Evolutionary conservation across 345 rosid species (phyloP), one percentile per base, ranked within the genome.

Genomic region (Lepidium aucheri): DNA sequence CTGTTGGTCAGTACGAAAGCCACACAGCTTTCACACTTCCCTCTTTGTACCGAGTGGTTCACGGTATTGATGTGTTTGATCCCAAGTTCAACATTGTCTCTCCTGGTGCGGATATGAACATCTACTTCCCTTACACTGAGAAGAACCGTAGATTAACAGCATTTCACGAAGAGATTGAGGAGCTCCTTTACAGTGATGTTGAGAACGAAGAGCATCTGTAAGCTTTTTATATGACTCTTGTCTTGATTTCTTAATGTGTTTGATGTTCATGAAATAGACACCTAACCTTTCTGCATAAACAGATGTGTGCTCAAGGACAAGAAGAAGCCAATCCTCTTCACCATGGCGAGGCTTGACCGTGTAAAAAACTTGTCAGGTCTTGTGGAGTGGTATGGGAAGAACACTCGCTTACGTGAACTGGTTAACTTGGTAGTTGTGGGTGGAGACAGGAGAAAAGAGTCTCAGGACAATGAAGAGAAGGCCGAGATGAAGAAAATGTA

Each of bases 341-440:
- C 96, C 28, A 91, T 91, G 97, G 96, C 96, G 15, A 82, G 97
- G 81, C 81, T 91, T 65, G 96, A 91, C 74, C 85, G 94, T 28
- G 96, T 91, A 0, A 91, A 91, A 83, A 91, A 91, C 66, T 74
- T 91, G 47, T 11, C 85, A 0, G 96, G 96, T 53, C 97, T 88
- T 41, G 94, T 88, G 0, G 94, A 91, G 67, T 88, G 96, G 94
- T 91, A 91, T 7, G 97, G 96, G 13, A 84, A 85, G 90, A 91
- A 86, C 59, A 6, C 60, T 20, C 74, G 66, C 71, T 84, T 91
- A 1, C 84, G 94, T 0, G 91, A 84, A 30, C 50, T 88, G 7
- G 91, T 56, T 39, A 91, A 88, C 82, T 82, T 88, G 24, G 96
- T 91, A 0, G 93, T 91, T n/a, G 97, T 91, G 0, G 97, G 97